Evolutionary conservation across 23 red algal species (phyloP), one percentile per base, ranked within the genome.

Genomic region (Gracilaria domingensis): DNA sequence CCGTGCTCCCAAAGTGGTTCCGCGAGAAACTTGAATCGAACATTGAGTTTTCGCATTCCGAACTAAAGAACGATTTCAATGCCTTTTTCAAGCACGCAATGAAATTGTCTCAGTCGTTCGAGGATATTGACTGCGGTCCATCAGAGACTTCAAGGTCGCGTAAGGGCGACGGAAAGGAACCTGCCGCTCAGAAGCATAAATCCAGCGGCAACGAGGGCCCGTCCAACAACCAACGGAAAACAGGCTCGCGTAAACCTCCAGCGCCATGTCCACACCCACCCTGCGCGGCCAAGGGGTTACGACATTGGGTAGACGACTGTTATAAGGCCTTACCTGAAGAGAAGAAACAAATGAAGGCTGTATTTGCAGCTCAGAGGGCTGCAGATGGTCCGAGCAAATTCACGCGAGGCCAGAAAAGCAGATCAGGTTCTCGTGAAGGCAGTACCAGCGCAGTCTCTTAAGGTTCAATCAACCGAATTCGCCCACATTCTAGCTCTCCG

Each of bases 241-340:
- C 45, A 5, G 7, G 45, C 45, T 48, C 45, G 5, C 45, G 45
- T 48, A 48, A 48, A 12, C 45, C 45, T 5, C 45, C 45, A 48
- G 7, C 45, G 12, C 45, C 45, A 8, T 48, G 45, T 64, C 59
- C 56, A 12, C 54, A 83, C 32, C 53, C 50, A n/a, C 50, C 36
- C 5, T 83, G 80, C 53, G 34, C 36, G 4, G 38, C 4, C 5
- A 60, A 83, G 24, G 56, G 0, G 17, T 14, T 30, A 6, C 80
- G 58, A 33, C 80, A 83, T 39, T 62, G 47, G 49, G 36, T 83
- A 8, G 56, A 64, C 34, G 80, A 83, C 56, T 83, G 80, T 32
- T 5, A 50, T 32, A 21, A 1, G 16, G 49, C 54, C 8, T 64
- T 54, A 13, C 53, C 61, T 62, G 25, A 60, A 0, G 30, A 83